These are phyloP conservation scores for Aspergillus baeticus DNA, from an alignment of 495 filamentous ascomycete genomes.

Conservation along the genomic window DNA sequence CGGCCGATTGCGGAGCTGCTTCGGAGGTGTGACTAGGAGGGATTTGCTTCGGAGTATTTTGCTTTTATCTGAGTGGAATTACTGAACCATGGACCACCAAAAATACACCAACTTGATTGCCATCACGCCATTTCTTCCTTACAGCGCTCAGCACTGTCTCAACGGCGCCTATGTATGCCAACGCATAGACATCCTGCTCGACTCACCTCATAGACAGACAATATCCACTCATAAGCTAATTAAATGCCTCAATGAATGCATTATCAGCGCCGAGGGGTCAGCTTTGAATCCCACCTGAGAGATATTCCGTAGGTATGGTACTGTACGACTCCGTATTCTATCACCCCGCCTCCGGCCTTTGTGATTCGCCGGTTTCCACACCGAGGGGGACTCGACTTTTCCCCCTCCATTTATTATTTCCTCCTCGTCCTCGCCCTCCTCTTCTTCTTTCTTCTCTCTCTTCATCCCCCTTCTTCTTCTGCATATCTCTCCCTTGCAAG, in stretches of 20 bases:
- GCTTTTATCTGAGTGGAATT: neutral
- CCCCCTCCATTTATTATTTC: conserved; percentile 23
- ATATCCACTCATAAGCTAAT: too few species aligned
- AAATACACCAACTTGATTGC: conserved; percentile 1
- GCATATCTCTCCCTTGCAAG: conserved; percentile 14
- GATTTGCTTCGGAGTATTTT: neutral
- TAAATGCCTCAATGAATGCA: too few species aligned
- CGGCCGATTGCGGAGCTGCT: conserved; percentile 3
- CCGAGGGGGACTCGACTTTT: conserved; percentile 22
- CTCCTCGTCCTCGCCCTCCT: conserved; percentile 16
- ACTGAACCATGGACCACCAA: neutral
- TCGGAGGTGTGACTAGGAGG: neutral
- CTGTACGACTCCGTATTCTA: conserved; percentile 25
- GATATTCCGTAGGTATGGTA: conserved; percentile 2
- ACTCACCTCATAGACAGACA: neutral
- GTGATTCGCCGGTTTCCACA: conserved; percentile 14
- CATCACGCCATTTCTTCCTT: conserved; percentile 5
- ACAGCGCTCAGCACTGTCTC: neutral
- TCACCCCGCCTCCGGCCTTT: conserved; percentile 29
- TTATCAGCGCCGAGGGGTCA: neutral
- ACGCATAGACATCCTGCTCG: neutral
- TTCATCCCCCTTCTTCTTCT: conserved; percentile 4
- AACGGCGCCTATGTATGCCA: neutral
- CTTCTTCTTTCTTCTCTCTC: conserved; percentile 9
- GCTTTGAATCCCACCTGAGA: neutral